These are phyloP conservation scores for Termitomyces sp. DNA, from an alignment of 768 basidiomycete genomes.

Conservation along the genomic window DNA sequence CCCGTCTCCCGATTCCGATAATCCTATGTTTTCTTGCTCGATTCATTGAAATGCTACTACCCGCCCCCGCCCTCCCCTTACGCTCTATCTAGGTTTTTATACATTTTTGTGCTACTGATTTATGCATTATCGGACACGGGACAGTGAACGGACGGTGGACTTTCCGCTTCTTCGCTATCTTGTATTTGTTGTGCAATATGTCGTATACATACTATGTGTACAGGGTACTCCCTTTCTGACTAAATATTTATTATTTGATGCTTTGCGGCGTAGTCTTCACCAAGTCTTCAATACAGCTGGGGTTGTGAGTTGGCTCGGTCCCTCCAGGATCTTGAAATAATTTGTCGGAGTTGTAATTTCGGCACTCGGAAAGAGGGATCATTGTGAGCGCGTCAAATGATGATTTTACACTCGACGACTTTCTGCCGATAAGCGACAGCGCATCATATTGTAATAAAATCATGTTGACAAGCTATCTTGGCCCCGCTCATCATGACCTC, in stretches of 20 bases:
- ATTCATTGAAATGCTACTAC: background rate
- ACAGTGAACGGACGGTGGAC: constrained; percentile 55
- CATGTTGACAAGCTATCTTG: background rate
- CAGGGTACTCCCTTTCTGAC: background rate
- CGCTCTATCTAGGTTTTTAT: constrained; percentile 11
- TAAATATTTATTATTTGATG: background rate
- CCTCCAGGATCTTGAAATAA: too few relatives aligned
- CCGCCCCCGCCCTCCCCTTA: background rate
- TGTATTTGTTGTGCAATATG: constrained; percentile 39
- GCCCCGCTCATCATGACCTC: constrained; percentile 8
- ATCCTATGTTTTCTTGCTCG: background rate
- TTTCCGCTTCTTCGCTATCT: constrained; percentile 43
- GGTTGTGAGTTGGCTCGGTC: too few relatives aligned
- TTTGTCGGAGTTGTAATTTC: too few relatives aligned
- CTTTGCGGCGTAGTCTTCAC: background rate
- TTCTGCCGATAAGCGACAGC: background rate
- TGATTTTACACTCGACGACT: background rate
- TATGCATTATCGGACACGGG: constrained; percentile 33
- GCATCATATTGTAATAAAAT: background rate
- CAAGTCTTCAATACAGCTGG: too few relatives aligned
- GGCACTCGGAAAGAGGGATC: too few relatives aligned
- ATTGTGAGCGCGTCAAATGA: background rate
- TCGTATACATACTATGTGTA: constrained; percentile 8
- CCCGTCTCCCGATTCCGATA: constrained; percentile 11
- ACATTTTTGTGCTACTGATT: constrained; percentile 7